These are phyloP conservation scores for Penicillium malachiteum DNA, from an alignment of 495 filamentous ascomycete species.

Conservation along the genomic window DNA sequence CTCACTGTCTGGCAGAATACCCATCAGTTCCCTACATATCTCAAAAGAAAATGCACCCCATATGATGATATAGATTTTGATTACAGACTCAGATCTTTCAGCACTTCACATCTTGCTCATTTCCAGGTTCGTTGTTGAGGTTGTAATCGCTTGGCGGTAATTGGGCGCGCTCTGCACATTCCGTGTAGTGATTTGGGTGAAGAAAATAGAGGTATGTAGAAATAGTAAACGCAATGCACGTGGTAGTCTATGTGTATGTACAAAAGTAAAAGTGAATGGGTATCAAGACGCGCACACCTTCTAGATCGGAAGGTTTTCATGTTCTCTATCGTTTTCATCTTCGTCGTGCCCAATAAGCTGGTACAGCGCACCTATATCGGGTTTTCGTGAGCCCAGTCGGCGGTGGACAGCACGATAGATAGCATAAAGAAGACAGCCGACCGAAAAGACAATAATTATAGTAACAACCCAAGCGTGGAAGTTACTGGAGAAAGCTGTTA, in stretches of 20 bases:
- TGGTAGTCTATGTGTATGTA: conserved; percentile 5
- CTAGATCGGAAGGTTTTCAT: conserved; percentile 18
- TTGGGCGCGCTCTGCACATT: too few relatives aligned
- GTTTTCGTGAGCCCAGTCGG: not conserved
- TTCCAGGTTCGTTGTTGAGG: too few relatives aligned
- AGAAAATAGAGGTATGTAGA: not conserved
- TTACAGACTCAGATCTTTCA: too few relatives aligned
- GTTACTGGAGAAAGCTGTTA: not conserved
- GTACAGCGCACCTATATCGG: conserved; percentile 8
- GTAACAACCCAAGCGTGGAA: conserved; percentile 5
- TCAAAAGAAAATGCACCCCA: too few relatives aligned
- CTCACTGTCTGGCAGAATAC: too few relatives aligned
- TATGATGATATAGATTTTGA: too few relatives aligned
- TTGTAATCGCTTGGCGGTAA: too few relatives aligned
- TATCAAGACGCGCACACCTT: conserved; percentile 14
- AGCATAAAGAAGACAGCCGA: conserved; percentile 13
- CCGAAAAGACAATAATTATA: conserved; percentile 11
- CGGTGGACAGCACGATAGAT: conserved; percentile 15
- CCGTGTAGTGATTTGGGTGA: too few relatives aligned
- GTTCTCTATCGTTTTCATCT: conserved; percentile 9
- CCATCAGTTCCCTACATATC: too few relatives aligned
- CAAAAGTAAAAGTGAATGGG: not conserved
- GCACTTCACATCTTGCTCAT: too few relatives aligned
- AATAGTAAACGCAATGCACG: not conserved
- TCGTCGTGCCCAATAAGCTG: conserved; percentile 16